Percentiles rank a stretch among this genome's conserved stretches.
These are phyloP conservation scores for Cokeromyces recurvatus DNA, from an alignment of 371 early-diverging fungal genomes.

Conservation along the genomic window DNA sequence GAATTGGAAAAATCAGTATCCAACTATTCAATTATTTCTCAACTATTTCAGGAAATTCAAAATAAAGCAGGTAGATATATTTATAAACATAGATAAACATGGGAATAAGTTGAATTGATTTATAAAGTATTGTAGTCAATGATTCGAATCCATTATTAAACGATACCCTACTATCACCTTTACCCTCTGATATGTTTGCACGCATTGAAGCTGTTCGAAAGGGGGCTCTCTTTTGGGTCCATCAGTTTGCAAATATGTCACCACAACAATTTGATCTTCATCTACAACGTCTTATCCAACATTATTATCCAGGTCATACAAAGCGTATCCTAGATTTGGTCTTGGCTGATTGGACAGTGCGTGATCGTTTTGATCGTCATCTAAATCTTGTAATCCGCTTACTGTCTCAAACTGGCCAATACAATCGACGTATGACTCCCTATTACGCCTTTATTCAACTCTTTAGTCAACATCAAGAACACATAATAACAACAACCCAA, in stretches of 20 bases:
- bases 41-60: not conserved
- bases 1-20: constrained; percentile 3
- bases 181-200: constrained; percentile 13
- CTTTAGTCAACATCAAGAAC: constrained; percentile 17
- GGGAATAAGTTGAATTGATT: too few species aligned
- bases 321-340: constrained; percentile 30
- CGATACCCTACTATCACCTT: not conserved
- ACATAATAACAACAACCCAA: constrained; percentile 1
- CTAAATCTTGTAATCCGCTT: constrained; percentile 18
- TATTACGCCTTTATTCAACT: constrained; percentile 35
- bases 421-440: constrained; percentile 26
- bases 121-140: too few species aligned
- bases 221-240: constrained; percentile 16
- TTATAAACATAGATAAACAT: too few species aligned
- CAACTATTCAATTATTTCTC: too few species aligned
- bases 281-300: constrained; percentile 13
- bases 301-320: constrained; percentile 25
- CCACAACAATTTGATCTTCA: constrained; percentile 20
- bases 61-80: constrained; percentile 1
- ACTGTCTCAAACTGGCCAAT: constrained; percentile 6
- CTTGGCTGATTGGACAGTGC: constrained; percentile 31
- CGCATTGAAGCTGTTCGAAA: constrained; percentile 9
- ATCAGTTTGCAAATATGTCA: constrained; percentile 11
- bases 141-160: constrained; percentile 14
- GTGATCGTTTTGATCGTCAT: constrained; percentile 23